phyloP scores from a whole-genome alignment of 1,284 basidiomycete species.

The Fomitopsis palustris region DNA sequence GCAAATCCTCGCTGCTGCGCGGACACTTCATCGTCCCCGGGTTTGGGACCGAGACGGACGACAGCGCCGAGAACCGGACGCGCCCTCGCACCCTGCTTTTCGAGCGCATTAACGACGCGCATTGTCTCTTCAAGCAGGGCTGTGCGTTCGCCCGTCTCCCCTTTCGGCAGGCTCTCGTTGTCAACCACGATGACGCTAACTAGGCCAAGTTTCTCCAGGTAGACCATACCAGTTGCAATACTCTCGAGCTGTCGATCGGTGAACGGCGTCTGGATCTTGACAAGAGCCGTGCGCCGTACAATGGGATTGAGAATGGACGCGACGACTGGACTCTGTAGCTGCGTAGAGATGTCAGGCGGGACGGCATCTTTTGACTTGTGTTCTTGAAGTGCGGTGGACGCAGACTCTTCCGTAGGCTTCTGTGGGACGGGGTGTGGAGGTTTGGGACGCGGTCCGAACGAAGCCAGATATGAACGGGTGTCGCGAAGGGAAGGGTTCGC shows the following conservation, averaged over 20 bases:
- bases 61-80: conserved; percentile 87
- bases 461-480: conserved; percentile 85
- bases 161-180: conserved; percentile 72
- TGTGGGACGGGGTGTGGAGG: conserved; percentile 22
- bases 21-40: conserved; percentile 40
- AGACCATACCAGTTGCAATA: conserved; percentile 90
- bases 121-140: conserved; percentile 72
- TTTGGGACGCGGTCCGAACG: conserved; percentile 62
- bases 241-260: conserved; percentile 93
- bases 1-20: conserved; percentile 29
- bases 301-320: conserved; percentile 86
- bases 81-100: conserved; percentile 81
- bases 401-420: conserved; percentile 7
- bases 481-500: conserved; percentile 93
- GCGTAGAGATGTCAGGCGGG: conserved; percentile 25
- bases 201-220: conserved; percentile 93
- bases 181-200: conserved; percentile 95
- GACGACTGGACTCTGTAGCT: conserved; percentile 56
- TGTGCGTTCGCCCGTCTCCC: conserved; percentile 63
- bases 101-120: conserved; percentile 81
- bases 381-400: conserved; percentile 13
- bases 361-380: conserved; percentile 17
- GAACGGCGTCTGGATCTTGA: conserved; percentile 98
- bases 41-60: conserved; percentile 78
- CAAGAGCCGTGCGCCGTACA: conserved; percentile 82